phyloP scores from a whole-genome alignment of 768 basidiomycete genomes.

The Auriscalpium orientale region DNA sequence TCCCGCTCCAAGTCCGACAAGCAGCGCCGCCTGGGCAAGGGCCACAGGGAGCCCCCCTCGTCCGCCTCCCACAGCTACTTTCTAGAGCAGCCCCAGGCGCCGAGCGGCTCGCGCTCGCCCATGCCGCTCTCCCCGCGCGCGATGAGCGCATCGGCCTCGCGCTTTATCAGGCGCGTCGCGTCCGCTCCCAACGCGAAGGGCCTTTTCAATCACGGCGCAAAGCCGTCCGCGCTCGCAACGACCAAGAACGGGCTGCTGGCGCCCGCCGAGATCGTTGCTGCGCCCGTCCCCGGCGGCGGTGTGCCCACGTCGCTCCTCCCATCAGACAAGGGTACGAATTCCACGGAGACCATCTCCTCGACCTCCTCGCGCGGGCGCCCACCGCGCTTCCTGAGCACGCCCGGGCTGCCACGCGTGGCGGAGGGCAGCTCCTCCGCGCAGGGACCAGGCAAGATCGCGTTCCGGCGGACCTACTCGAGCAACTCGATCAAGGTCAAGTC shows the following conservation, averaged over 20 bases:
- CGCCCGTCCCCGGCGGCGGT: conserved; percentile 41
- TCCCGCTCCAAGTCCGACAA: conserved; percentile 26
- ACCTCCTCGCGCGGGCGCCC: conserved; percentile 57
- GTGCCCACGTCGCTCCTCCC: conserved; percentile 34
- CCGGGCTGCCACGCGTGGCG: conserved; percentile 31
- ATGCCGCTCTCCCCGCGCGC: conserved; percentile 60
- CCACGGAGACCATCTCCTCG: conserved; percentile 73
- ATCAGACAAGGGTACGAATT: conserved; percentile 47
- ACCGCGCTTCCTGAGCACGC: conserved; percentile 23
- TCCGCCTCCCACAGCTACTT: conserved; percentile 46
- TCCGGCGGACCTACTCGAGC: conserved; percentile 92
- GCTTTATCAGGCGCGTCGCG: conserved; percentile 91
- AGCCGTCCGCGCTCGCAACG: conserved; percentile 40
- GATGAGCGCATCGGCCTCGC: conserved; percentile 68
- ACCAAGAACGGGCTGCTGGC: conserved; percentile 77
- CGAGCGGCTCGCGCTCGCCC: conserved; percentile 28
- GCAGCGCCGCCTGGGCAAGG: conserved; percentile 20
- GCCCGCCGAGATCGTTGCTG: conserved; percentile 54
- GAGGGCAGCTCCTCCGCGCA: conserved; percentile 33
- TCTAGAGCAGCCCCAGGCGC: conserved; percentile 23
- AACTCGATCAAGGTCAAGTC: conserved; percentile 93
- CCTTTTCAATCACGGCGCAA: conserved; percentile 60
- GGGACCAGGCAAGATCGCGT: conserved; percentile 60
- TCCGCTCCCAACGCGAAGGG: conserved; percentile 96
- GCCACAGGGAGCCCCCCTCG: conserved; percentile 29